A percentile compares a stretch with the other conserved stretches of the same genome.
These are phyloP conservation scores for Panicum hallii DNA, from an alignment of 202 grass and related monocot genomes.

Conservation along the genomic window DNA sequence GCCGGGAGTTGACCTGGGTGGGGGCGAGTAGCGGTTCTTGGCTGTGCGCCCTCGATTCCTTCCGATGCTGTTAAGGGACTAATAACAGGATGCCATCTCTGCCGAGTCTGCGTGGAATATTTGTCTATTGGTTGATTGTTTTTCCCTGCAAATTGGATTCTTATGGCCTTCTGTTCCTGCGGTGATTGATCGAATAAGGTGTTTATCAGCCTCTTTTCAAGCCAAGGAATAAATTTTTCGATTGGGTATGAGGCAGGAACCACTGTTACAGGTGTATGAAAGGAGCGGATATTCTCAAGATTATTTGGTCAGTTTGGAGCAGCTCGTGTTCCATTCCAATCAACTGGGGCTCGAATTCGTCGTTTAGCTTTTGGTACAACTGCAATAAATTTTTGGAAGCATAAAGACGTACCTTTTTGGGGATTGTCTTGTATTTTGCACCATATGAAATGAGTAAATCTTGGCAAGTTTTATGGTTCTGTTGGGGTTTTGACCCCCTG, in stretches of 20 bases:
- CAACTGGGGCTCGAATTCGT: neutral
- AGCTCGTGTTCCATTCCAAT: neutral
- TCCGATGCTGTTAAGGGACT: neutral
- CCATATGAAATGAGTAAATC: neutral
- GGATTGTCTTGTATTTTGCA: neutral
- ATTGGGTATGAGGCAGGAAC: neutral
- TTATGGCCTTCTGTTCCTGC: constrained; percentile 9
- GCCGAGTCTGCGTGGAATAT: neutral
- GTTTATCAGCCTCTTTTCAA: neutral
- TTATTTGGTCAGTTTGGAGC: constrained; percentile 21
- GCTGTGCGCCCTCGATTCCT: constrained; percentile 10
- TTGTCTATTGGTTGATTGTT: constrained; percentile 17
- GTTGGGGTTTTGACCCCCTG: constrained; percentile 3
- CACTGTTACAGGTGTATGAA: constrained; percentile 4
- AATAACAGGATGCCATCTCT: neutral
- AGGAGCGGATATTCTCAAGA: neutral
- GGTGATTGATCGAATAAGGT: constrained; percentile 23
- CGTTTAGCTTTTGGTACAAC: constrained; percentile 28
- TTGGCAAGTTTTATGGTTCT: constrained; percentile 2
- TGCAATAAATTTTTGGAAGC: constrained; percentile 12
- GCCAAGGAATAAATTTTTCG: neutral
- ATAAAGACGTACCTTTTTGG: neutral
- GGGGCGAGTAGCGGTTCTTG: constrained; percentile 25
- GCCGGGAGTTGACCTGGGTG: constrained; percentile 31
- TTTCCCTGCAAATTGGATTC: neutral